A percentile compares a stretch with the other conserved stretches of the same genome.
Evolutionary conservation across 2,329 filamentous ascomycete species (phyloP).

Genomic region (Pleurostoma richardsiae): DNA sequence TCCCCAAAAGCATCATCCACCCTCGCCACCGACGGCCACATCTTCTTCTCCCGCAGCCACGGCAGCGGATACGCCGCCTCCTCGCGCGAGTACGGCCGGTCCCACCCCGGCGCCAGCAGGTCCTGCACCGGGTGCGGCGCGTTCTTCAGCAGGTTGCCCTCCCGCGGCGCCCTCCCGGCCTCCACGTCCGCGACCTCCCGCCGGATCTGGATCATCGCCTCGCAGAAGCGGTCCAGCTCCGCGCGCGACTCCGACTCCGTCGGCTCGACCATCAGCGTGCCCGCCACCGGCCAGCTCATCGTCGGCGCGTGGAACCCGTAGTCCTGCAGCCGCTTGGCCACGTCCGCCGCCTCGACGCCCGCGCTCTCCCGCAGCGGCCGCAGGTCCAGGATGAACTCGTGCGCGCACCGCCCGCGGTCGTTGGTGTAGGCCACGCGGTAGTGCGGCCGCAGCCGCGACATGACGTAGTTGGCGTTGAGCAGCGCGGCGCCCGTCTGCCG

Average conservation of each 20-base stretch:
- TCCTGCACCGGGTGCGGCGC: slow-evolving; percentile 10
- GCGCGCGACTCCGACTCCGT: slow-evolving; percentile 89
- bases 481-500: slow-evolving; percentile 87
- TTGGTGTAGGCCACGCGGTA: slow-evolving; percentile 92
- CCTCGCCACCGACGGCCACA: slow-evolving; percentile 85
- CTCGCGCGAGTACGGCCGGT: slow-evolving; percentile 43
- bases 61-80: slow-evolving; percentile 82
- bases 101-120: slow-evolving; percentile 10
- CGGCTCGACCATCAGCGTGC: slow-evolving; percentile 96
- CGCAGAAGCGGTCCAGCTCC: slow-evolving; percentile 88
- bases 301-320: slow-evolving; percentile 96
- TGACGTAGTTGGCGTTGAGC: slow-evolving; percentile 96
- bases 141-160: slow-evolving; percentile 83
- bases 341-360: slow-evolving; percentile 85
- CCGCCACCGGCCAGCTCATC: slow-evolving; percentile 92
- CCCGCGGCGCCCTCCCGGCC: slow-evolving; percentile 66
- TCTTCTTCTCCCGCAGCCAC: slow-evolving; percentile 89
- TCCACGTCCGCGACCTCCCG: slow-evolving; percentile 80
- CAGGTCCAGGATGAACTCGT: slow-evolving; percentile 93
- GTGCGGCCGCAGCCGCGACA: slow-evolving; percentile 77
- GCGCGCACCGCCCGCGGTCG: slow-evolving; percentile 76
- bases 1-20: slow-evolving; percentile 59
- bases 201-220: slow-evolving; percentile 82
- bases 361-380: slow-evolving; percentile 78
- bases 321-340: slow-evolving; percentile 93